Base-by-base conservation (phyloP, 352 stramenopile species). In the Paralagenidium karlingii region DNA sequence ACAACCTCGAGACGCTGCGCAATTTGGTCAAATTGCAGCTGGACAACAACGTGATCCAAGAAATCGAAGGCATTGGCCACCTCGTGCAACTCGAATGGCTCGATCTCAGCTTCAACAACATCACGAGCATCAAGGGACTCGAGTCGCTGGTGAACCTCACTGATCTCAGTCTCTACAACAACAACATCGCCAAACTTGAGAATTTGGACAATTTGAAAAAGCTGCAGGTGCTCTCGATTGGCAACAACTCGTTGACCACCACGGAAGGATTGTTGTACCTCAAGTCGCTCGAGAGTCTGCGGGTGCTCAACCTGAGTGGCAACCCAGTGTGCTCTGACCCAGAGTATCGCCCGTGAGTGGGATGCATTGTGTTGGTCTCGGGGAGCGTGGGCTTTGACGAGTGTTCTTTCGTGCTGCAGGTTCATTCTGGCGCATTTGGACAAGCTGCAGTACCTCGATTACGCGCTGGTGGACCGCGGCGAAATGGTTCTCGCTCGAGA, bases 41-140 rank as follows among this genome's bases (percentile, higher is more conserved):
- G 12, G 90, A 97, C 53, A 97, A 97, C 65, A 97, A 97, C 37
- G 75, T 94, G 34, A 90, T 97, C 40, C 64, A 93, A 41, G 73
- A 86, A 42, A 96, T 97, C 44, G 61, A 84, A 18, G 82, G 84
- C 21, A 83, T 95, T 24, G 51, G 38, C 1, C 81, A 94, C 49
- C 58, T 95, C 19, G 69, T 81, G 24, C 75, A 90, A 25, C 62
- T 97, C 26, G 69, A 83, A 40, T 96, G 89, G 89, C 75, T 97
- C 31, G 90, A 97, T 55, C 49, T 97, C 8, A 94, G 73, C 21
- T 97, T 97, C 61, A 97, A 97, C 60, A 94, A 92, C 56, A 96
- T 97, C 54, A 73, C 65, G 3, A 51, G 45, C 20, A 95, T 97
- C 51, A 73, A 87, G 26, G 90, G 90, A 1, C 61, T 97, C 12